These are phyloP conservation scores for Chrysopogon serrulatus DNA, from an alignment of 176 grass and related monocot species.

Conservation along the genomic window DNA sequence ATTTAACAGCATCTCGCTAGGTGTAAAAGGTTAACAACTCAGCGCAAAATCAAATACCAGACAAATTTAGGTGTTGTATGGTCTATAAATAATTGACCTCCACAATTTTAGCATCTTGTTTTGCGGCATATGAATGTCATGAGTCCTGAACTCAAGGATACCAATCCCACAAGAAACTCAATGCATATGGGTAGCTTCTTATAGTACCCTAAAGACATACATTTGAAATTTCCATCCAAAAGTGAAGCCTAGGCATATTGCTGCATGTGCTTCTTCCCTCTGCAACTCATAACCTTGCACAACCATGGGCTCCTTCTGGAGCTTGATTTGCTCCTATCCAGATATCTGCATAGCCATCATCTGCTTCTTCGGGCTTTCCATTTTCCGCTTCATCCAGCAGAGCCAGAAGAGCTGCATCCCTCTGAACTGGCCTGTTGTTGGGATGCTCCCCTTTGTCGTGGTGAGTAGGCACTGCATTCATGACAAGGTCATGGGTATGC, in stretches of 20 bases:
- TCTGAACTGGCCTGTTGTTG: conserved; percentile 53
- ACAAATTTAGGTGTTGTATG: neutral
- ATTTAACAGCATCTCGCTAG: neutral
- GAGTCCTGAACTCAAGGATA: conserved; percentile 28
- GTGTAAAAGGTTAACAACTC: neutral
- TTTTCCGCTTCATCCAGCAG: conserved; percentile 19
- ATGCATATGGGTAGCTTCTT: conserved; percentile 14
- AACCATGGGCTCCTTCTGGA: conserved; percentile 34
- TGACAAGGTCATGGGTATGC: conserved; percentile 28
- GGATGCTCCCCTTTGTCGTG: conserved; percentile 48
- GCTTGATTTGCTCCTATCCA: conserved; percentile 35
- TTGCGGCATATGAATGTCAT: conserved; percentile 34
- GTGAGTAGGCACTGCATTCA: conserved; percentile 33
- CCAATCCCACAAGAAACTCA: conserved; percentile 8
- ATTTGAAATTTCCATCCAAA: conserved; percentile 11
- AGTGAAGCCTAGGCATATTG: conserved; percentile 19
- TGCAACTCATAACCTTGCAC: conserved; percentile 17
- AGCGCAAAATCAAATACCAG: neutral
- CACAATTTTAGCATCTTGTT: neutral
- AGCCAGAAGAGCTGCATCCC: conserved; percentile 17
- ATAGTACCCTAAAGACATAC: neutral
- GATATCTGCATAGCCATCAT: conserved; percentile 46
- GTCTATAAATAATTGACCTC: neutral
- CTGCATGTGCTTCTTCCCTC: conserved; percentile 19
- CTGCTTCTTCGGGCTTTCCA: conserved; percentile 47